Evolutionary conservation across 2,329 filamentous ascomycete genomes (phyloP), one percentile per base, ranked within the genome.

Genomic region (Arthroderma sp.): DNA sequence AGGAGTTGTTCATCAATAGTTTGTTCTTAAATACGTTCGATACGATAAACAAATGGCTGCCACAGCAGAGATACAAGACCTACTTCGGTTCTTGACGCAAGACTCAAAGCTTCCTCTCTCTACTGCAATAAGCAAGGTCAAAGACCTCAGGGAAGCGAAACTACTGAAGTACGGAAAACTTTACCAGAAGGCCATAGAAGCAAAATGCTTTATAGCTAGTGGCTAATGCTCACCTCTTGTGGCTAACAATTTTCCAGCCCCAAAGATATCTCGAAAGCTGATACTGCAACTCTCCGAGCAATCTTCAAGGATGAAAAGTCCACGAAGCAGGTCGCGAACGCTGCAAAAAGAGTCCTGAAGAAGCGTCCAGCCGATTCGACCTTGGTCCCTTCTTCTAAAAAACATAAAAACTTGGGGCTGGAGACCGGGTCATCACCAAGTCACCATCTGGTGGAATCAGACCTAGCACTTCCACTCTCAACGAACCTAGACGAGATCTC

Each of bases 81-180:
- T 78, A 9, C 61, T 79, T 31, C 71, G 75, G 8, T 79, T 80
- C 50, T 61, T 79, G 27, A 72, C 71, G 1, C 69, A 75, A 58
- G 74, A 79, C 58, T 64, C 66, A 29, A 77, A 75, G 54, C 51
- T 79, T 0, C 71, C 75, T 2, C 61, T 79, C 4, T 69, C 70
- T 3, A 60, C 64, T 29, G 75, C 74, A 7, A 72, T 79, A 58
- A 56, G 65, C 44, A 77, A 76, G 54, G 64, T 74, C 44, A 71
- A 71, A 49, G 65, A 69, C n/a, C 64, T 79, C 6, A 70, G 75
- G 54, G 62, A 64, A 43, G 68, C 67, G 22, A 62, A 66, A 45
- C 60, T 78, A 22, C 60, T 57, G 51, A 69, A 50, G 62, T 62
- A 59, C 48, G 53, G 34, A 29, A 29, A 38, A 6, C 28, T 39